These are phyloP conservation scores for Fomitopsis betulina DNA, from an alignment of 1,284 basidiomycete genomes.

Conservation along the genomic window DNA sequence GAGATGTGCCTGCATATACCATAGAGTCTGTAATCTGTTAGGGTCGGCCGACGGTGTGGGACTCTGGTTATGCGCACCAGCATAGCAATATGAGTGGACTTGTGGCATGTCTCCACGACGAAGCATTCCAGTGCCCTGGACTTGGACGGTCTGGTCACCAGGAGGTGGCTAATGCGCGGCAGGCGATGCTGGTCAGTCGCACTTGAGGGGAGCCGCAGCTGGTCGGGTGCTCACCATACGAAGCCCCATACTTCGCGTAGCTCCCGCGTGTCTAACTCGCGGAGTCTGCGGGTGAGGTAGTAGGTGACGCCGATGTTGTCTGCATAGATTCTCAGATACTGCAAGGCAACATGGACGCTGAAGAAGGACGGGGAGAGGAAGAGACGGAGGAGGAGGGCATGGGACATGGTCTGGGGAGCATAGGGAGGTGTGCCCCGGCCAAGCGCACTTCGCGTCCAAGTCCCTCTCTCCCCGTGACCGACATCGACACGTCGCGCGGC, in stretches of 20 bases:
- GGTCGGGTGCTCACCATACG: conserved; percentile 63
- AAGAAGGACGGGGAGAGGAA: conserved; percentile 90
- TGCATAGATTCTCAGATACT: conserved; percentile 84
- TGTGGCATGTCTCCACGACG: conserved; percentile 80
- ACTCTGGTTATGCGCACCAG: conserved; percentile 55
- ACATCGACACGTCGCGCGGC: conserved; percentile 24
- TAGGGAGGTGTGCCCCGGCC: neutral
- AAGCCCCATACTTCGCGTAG: conserved; percentile 96
- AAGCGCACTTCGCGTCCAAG: neutral
- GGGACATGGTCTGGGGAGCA: conserved; percentile 38
- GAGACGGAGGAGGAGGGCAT: conserved; percentile 81
- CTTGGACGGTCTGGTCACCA: conserved; percentile 85
- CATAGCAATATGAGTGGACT: conserved; percentile 91
- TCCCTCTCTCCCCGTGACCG: neutral
- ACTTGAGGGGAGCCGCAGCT: neutral
- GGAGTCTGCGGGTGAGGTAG: conserved; percentile 85
- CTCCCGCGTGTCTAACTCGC: conserved; percentile 73
- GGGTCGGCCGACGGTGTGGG: conserved; percentile 8
- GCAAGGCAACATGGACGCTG: conserved; percentile 86
- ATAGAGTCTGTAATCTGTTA: conserved; percentile 68
- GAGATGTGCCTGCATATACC: conserved; percentile 97
- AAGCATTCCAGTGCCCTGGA: conserved; percentile 91
- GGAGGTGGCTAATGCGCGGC: conserved; percentile 66
- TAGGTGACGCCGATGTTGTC: conserved; percentile 96
- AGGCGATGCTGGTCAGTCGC: conserved; percentile 4